phyloP scores from a whole-genome alignment of 306 rosid genomes.

The Crataegus laevigata region DNA sequence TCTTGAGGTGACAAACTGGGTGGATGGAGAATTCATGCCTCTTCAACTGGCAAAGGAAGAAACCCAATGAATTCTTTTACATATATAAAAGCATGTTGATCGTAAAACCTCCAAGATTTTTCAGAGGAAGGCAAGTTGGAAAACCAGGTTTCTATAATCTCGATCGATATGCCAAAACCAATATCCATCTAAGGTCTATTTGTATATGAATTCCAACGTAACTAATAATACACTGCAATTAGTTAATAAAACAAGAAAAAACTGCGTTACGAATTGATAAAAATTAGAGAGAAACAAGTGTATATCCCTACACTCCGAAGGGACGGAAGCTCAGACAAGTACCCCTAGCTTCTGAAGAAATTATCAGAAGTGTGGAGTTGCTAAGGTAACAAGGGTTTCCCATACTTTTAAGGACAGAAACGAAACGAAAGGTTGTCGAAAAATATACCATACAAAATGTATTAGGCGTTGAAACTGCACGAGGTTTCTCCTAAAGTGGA shows the following conservation, averaged over 20 bases:
- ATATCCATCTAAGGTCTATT: background rate
- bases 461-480: too few relatives aligned
- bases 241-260: background rate
- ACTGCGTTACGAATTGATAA: background rate
- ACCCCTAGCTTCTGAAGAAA: background rate
- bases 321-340: background rate
- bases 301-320: background rate
- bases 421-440: background rate
- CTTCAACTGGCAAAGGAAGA: conserved; percentile 28
- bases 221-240: background rate
- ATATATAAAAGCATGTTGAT: background rate
- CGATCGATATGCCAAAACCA: background rate
- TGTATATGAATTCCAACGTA: background rate
- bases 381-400: background rate
- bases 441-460: too few relatives aligned
- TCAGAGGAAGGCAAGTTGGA: background rate
- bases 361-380: background rate
- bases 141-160: background rate
- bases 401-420: background rate
- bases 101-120: background rate
- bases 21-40: conserved; percentile 60
- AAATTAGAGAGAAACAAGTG: background rate
- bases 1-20: conserved; percentile 56
- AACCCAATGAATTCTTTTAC: conserved; percentile 16
- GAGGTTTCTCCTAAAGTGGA: too few relatives aligned